Evolutionary conservation across 1,139 yeast genomes (phyloP), one percentile per base, ranked within the genome.

Genomic region (Scheffersomyces insectosa): DNA sequence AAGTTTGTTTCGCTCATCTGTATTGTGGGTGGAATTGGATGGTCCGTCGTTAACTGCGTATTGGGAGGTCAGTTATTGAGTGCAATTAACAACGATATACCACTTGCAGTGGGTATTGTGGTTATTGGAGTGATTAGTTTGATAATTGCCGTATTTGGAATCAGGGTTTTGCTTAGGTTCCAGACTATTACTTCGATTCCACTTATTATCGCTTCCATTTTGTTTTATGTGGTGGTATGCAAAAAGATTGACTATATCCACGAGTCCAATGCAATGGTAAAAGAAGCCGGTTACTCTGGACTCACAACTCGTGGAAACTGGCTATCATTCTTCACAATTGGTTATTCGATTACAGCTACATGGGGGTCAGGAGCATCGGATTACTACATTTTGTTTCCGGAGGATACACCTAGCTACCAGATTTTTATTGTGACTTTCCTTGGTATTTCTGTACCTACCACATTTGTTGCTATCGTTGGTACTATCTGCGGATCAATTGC

Each of bases 21-120:
- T 44, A 63, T 68, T 20, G 54, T 69, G 33, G 72, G 74, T n/a
- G 68, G 65, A 4, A 50, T 66, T 16, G 75, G 76, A 3, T 70
- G 75, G 75, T 67, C 73, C 2, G 68, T 70, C 34, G 72, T 69
- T 3, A 69, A 69, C 45, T 65, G 70, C 44, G 72, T 69, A 5
- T 52, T 69, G 16, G 75, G 74, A 11, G 74, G 74, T 5, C 66
- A 69, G 46, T 58, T 70, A 6, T 55, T 70, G 29, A 54, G 59
- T 6, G 61, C 71, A 3, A 55, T 68, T 28, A 53, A 54, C 23
- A 54, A 49, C 5, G 51, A 50, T 6, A 54, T 60, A 11, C 58
- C 64, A 0, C 51, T 66, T 32, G 55, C 58, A 13, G 66, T 59
- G 2, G 74, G 75, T 2, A 68, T 70, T 29, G 53, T 68, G 5